phyloP scores from a whole-genome alignment of 78 protist genomes.

The Chrysochromulina tobinii region DNA sequence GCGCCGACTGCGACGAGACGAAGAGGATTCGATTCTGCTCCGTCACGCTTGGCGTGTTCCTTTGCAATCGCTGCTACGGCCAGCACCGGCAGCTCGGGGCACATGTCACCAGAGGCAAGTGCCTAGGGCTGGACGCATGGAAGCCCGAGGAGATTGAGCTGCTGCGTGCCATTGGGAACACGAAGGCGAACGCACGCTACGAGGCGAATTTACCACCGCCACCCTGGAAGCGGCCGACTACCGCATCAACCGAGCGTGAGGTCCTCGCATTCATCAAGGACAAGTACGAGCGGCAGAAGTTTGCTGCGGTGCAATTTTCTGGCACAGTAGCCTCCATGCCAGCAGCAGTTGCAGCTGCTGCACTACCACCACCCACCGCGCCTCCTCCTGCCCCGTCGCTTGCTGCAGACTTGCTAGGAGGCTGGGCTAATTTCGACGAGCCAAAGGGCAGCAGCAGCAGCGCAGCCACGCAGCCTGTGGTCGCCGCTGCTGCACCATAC shows the following conservation, averaged over 20 bases:
- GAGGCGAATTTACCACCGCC: not conserved
- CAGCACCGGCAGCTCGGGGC: not conserved
- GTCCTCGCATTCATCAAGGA: not conserved
- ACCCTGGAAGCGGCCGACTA: not conserved
- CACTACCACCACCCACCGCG: too few species aligned
- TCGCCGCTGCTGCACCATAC: too few species aligned
- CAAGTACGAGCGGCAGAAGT: not conserved
- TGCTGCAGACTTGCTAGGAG: too few species aligned
- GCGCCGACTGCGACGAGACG: not conserved
- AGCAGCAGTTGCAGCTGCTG: too few species aligned
- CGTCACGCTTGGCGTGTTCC: not conserved
- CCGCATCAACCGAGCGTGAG: not conserved
- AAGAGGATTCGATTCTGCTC: not conserved
- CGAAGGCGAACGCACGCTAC: not conserved
- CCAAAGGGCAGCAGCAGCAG: too few species aligned
- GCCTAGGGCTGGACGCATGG: not conserved
- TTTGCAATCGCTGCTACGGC: not conserved
- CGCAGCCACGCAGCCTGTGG: too few species aligned
- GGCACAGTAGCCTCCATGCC: too few species aligned
- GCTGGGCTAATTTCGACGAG: too few species aligned
- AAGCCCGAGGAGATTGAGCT: not conserved
- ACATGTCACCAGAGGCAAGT: not conserved
- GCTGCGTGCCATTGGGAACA: not conserved
- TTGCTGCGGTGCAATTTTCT: too few species aligned
- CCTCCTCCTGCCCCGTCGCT: too few species aligned